Conservation (phyloP, 306 rosid genomes). For the Dryas octopetala region DNA sequence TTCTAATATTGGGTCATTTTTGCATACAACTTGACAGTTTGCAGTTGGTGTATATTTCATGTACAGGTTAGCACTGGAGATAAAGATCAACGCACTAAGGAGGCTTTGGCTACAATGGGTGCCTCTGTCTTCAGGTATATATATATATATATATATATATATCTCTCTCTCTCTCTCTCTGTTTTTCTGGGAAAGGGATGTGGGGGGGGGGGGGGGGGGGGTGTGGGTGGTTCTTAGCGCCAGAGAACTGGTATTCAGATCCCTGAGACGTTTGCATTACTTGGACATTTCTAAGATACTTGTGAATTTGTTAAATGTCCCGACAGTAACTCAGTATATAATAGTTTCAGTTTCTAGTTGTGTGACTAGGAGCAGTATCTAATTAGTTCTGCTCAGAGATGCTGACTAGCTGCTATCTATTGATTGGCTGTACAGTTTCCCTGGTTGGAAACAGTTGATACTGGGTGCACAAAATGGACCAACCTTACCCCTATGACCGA, state of each 20-base stretch:
- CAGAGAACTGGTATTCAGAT: neutral
- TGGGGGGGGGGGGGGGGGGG: neutral
- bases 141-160: no score
- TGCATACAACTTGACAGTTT: no score
- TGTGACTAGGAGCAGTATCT: neutral
- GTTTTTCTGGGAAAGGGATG: no score
- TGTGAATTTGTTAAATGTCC: neutral
- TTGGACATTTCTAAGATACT: neutral
- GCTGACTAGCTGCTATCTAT: no score
- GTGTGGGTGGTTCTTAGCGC: neutral
- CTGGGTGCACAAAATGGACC: no score
- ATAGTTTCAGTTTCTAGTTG: neutral
- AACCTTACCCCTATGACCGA: no score
- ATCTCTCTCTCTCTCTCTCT: neutral
- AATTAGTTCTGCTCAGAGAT: no score
- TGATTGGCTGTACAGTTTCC: no score
- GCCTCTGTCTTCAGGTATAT: constrained; percentile 89
- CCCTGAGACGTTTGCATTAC: neutral
- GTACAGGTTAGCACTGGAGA: constrained; percentile 82
- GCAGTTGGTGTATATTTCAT: neutral
- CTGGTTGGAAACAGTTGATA: no score
- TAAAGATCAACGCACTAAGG: constrained; percentile 72
- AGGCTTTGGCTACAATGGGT: constrained; percentile 95
- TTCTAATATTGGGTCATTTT: no score
- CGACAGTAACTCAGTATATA: neutral